Conservation (phyloP, 768 basidiomycete species). For the Pulveroboletus sp. region DNA sequence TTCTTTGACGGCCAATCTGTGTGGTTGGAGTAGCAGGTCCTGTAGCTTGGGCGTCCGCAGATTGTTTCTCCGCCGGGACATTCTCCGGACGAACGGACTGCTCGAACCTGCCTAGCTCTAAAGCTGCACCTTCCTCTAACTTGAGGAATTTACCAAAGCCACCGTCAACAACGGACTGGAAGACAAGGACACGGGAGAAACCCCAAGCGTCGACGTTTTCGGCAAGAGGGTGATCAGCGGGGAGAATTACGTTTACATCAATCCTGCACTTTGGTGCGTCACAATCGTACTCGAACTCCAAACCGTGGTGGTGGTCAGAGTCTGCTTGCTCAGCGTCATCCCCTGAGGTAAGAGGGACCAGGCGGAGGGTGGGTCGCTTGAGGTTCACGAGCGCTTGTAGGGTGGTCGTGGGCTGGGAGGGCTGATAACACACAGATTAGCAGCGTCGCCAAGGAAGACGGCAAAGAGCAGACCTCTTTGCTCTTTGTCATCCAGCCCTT, state of each 20-base stretch:
- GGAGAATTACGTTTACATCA: slow-evolving; percentile 69
- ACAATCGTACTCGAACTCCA: slow-evolving; percentile 92
- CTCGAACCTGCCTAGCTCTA: slow-evolving; percentile 80
- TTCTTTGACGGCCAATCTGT: slow-evolving; percentile 32
- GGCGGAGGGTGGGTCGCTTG: slow-evolving; percentile 81
- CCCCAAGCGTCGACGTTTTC: slow-evolving; percentile 34
- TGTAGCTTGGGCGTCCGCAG: slow-evolving; percentile 10
- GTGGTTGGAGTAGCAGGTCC: slow-evolving; percentile 11
- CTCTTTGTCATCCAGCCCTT: slow-evolving; percentile 81
- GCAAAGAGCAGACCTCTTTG: slow-evolving; percentile 57
- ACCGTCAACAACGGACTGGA: slow-evolving; percentile 60
- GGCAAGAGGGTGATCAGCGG: slow-evolving; percentile 57
- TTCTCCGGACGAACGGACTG: slow-evolving; percentile 19
- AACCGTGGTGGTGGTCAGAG: slow-evolving; percentile 62
- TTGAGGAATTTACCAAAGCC: slow-evolving; percentile 76
- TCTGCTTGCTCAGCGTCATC: slow-evolving; percentile 45
- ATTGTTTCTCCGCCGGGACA: slow-evolving; percentile 8
- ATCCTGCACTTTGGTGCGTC: slow-evolving; percentile 83
- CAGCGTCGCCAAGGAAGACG: background rate
- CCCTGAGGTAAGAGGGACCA: slow-evolving; percentile 57
- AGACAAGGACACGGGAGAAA: slow-evolving; percentile 35
- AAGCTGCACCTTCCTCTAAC: slow-evolving; percentile 70
- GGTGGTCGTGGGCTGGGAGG: slow-evolving; percentile 84
- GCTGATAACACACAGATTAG: too few relatives aligned
- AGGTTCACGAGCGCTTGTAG: slow-evolving; percentile 93